Conservation (phyloP, 192 early-diverging fungal genomes). For the Linnemannia hyalina region DNA sequence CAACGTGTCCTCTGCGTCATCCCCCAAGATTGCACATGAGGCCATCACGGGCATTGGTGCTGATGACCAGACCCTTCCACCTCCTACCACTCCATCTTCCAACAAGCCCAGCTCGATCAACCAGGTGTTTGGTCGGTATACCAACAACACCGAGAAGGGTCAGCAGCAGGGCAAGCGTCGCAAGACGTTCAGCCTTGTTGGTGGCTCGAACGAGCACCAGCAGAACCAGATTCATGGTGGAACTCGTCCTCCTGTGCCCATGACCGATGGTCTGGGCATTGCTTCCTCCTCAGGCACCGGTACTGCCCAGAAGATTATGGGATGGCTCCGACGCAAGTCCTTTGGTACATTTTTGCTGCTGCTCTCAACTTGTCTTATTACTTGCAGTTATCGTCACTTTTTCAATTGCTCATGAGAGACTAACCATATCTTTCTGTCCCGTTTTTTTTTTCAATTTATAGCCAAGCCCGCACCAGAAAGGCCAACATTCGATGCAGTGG, state of each 20-base stretch:
- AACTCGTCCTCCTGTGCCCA: slow-evolving; percentile 41
- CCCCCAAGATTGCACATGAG: slow-evolving; percentile 35
- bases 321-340: slow-evolving; percentile 81
- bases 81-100: slow-evolving; percentile 15
- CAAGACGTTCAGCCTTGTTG: slow-evolving; percentile 49
- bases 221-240: slow-evolving; percentile 48
- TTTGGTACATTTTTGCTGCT: slow-evolving; percentile 55
- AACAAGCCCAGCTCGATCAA: slow-evolving; percentile 45
- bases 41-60: slow-evolving; percentile 10
- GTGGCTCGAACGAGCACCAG: slow-evolving; percentile 46
- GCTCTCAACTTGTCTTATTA: slow-evolving; percentile 8
- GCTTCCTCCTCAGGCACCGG: slow-evolving; percentile 26
- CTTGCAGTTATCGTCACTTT: background rate
- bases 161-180: slow-evolving; percentile 41
- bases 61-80: background rate
- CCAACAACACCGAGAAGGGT: slow-evolving; percentile 2
- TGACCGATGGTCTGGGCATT: slow-evolving; percentile 14
- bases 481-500: slow-evolving; percentile 20
- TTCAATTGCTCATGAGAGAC: background rate
- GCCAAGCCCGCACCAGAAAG: slow-evolving; percentile 31
- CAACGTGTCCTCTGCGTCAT: slow-evolving; percentile 12
- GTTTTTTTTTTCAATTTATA: slow-evolving; percentile 14
- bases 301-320: slow-evolving; percentile 77
- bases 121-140: slow-evolving; percentile 43
- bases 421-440: background rate